Evolutionary conservation across 2,329 filamentous ascomycete species (phyloP).

Genomic region (Apiospora marii): DNA sequence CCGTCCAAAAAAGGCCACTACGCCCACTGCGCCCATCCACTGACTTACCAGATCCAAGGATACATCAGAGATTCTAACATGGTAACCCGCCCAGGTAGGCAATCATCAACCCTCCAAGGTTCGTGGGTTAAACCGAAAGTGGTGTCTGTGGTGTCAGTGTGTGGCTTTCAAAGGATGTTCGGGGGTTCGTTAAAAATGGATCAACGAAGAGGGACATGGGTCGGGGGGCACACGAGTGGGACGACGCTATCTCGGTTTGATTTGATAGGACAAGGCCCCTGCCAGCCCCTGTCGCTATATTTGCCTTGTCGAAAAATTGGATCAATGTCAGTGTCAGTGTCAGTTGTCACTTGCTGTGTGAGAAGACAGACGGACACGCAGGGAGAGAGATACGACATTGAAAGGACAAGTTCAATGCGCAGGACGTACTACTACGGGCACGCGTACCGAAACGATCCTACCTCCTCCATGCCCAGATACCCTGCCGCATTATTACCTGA

Average conservation of each 20-base stretch:
- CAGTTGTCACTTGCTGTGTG: conserved; percentile 5
- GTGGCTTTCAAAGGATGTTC: not conserved
- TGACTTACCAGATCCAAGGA: conserved; percentile 8
- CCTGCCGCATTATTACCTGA: not conserved
- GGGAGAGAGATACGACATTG: not conserved
- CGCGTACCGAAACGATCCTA: not conserved
- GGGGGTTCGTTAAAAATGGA: conserved; percentile 17
- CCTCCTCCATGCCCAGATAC: not conserved
- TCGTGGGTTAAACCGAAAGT: conserved; percentile 8
- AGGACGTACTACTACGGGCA: conserved; percentile 8
- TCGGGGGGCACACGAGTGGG: conserved; percentile 2
- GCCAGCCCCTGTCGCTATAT: not conserved
- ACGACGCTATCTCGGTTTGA: conserved; percentile 1
- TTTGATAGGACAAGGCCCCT: conserved; percentile 8
- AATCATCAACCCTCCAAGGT: conserved; percentile 1
- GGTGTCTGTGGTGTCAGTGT: not conserved
- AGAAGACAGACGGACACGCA: not conserved
- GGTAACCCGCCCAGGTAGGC: not conserved
- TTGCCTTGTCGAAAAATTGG: conserved; percentile 8
- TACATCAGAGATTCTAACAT: conserved; percentile 4
- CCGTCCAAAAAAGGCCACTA: not conserved
- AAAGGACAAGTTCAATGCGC: not conserved
- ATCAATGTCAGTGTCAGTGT: not conserved
- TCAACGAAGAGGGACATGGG: not conserved
- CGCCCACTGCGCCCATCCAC: not conserved